A percentile compares a stretch with the other conserved stretches of the same genome.
phyloP scores from a whole-genome alignment of 208 protist species.

The Trypanosoma melophagium region DNA sequence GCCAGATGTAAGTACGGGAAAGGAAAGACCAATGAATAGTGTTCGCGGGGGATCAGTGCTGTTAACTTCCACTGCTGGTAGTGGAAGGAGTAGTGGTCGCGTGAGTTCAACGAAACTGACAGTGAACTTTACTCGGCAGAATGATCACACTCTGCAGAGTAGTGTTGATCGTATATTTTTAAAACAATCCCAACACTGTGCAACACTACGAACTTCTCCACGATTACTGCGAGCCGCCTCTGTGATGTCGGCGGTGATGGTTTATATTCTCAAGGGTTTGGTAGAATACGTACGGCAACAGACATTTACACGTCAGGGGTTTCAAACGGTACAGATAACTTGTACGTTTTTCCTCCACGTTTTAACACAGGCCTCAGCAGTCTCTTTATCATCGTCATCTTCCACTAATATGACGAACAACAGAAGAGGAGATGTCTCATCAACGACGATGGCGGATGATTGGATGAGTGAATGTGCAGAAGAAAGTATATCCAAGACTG shows the following conservation, averaged over 20 bases:
- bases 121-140: conserved; percentile 53
- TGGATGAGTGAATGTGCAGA: conserved; percentile 40
- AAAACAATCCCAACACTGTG: conserved; percentile 30
- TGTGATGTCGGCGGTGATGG: conserved; percentile 46
- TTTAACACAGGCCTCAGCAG: conserved; percentile 26
- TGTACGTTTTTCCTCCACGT: conserved; percentile 71
- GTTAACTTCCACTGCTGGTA: conserved; percentile 20
- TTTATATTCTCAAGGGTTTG: conserved; percentile 72
- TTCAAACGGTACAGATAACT: conserved; percentile 68
- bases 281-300: conserved; percentile 55
- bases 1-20: background rate
- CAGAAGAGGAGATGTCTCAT: background rate
- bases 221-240: conserved; percentile 30
- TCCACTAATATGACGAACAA: too few species aligned
- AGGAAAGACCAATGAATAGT: conserved; percentile 17
- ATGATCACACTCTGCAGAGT: conserved; percentile 53
- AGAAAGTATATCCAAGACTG: conserved; percentile 27
- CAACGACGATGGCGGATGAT: background rate
- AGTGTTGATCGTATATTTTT: conserved; percentile 76
- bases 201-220: conserved; percentile 46
- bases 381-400: background rate
- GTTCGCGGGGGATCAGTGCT: conserved; percentile 22
- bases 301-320: conserved; percentile 35
- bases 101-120: conserved; percentile 10
- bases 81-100: conserved; percentile 24